A percentile compares a stretch with the other conserved stretches of the same genome.
Evolutionary conservation across 139 green algal species (phyloP).

Genomic region (Edaphochlamys debaryana): DNA sequence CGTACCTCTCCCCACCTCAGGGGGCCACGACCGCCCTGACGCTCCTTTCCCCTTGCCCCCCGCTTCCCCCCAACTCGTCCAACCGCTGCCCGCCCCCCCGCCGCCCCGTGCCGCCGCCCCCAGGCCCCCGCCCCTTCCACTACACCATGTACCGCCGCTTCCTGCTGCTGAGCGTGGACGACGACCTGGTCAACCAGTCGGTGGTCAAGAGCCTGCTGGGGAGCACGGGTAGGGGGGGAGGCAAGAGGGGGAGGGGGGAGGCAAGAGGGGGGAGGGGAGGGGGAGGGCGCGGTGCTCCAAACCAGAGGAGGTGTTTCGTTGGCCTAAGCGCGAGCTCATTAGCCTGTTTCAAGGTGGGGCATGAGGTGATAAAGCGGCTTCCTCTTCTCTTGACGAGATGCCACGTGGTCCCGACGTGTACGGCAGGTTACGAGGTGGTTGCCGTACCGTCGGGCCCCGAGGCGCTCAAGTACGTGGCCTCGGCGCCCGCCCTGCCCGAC

Average conservation of each 20-base stretch:
- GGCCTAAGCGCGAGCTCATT: too few relatives aligned
- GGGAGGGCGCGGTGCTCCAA: too few relatives aligned
- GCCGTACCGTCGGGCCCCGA: slow-evolving; percentile 29
- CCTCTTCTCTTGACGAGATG: too few relatives aligned
- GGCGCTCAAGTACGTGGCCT: slow-evolving; percentile 47
- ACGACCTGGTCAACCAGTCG: slow-evolving; percentile 62
- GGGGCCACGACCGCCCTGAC: too few relatives aligned
- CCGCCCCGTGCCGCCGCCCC: not conserved
- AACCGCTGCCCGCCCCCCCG: too few relatives aligned
- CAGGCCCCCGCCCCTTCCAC: slow-evolving; percentile 32
- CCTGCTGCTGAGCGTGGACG: slow-evolving; percentile 61
- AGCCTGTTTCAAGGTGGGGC: too few relatives aligned
- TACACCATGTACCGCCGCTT: slow-evolving; percentile 42
- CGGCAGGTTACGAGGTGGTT: slow-evolving; percentile 47
- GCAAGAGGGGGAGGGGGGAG: not conserved
- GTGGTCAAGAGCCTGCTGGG: slow-evolving; percentile 55
- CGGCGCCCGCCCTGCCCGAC: slow-evolving; percentile 53
- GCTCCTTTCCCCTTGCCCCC: too few relatives aligned
- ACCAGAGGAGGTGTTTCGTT: too few relatives aligned
- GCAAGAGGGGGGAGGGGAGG: slow-evolving; percentile 33
- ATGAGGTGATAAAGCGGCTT: too few relatives aligned
- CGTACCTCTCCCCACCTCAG: too few relatives aligned
- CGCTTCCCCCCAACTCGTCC: too few relatives aligned
- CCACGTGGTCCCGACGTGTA: too few relatives aligned
- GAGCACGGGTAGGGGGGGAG: slow-evolving; percentile 31